Percentiles rank a stretch among this genome's conserved stretches.
phyloP scores from a whole-genome alignment of 1,139 yeast species.

The Saccharomyces pastorianus region DNA sequence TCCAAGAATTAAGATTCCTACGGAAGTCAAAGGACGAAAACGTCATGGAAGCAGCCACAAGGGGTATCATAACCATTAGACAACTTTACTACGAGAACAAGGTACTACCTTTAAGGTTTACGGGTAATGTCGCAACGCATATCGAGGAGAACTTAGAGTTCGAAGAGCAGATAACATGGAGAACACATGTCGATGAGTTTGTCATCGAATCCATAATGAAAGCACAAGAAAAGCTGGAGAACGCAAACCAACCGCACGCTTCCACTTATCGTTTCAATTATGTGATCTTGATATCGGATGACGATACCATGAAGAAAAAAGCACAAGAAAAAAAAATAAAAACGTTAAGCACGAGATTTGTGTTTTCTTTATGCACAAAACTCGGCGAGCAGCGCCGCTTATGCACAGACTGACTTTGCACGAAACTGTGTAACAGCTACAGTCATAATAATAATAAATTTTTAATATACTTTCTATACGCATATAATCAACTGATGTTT shows the following conservation, averaged over 20 bases:
- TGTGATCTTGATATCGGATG: slow-evolving; percentile 63
- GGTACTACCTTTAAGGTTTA: slow-evolving; percentile 55
- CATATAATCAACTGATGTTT: background rate
- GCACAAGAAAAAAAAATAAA: slow-evolving; percentile 52
- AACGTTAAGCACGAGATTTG: slow-evolving; percentile 29
- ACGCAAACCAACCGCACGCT: slow-evolving; percentile 4
- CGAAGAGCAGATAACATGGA: slow-evolving; percentile 37
- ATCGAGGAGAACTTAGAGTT: slow-evolving; percentile 42
- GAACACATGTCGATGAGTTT: slow-evolving; percentile 36
- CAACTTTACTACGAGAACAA: slow-evolving; percentile 55
- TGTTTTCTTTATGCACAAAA: slow-evolving; percentile 29
- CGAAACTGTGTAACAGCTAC: background rate
- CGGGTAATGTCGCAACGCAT: slow-evolving; percentile 56
- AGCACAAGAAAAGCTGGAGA: slow-evolving; percentile 26
- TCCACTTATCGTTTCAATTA: slow-evolving; percentile 39
- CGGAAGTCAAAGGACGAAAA: slow-evolving; percentile 67
- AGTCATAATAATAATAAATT: background rate
- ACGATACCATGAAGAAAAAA: slow-evolving; percentile 60
- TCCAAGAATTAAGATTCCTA: slow-evolving; percentile 69
- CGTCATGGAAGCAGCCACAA: slow-evolving; percentile 71
- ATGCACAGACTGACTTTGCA: slow-evolving; percentile 22
- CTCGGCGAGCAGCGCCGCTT: slow-evolving; percentile 20
- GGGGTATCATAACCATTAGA: slow-evolving; percentile 66
- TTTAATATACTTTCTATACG: background rate
- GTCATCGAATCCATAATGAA: slow-evolving; percentile 34